Evolutionary conservation across 768 basidiomycete genomes (phyloP), one percentile per base, ranked within the genome.

Genomic region (Leccinum truebloodii): DNA sequence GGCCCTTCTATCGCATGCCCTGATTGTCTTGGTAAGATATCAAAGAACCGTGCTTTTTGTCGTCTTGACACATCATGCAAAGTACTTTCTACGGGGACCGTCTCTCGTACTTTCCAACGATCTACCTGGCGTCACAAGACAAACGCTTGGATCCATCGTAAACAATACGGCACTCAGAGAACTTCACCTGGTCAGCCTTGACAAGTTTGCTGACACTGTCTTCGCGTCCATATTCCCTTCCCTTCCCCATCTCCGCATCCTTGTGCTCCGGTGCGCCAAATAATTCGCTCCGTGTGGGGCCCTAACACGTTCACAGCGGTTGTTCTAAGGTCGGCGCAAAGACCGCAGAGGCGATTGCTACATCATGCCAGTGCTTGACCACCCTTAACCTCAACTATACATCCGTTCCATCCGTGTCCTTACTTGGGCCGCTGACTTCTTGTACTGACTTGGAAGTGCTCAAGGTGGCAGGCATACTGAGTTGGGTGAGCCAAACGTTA

Each of bases 321-420:
- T 88, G 86, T 67, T 76, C 80, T 10, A 84, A 83, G 67, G 87
- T 83, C 12, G 81, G 82, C 6, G 60, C 77, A 4, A 76, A 79
- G 63, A 83, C 86, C 1, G 73, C 80, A 37, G 72, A 77, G 13
- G 80, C 78, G 3, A 73, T 76, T 6, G 79, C 79, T 10, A 69
- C 71, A 35, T 69, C 68, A 10, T 86, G 86, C 63, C 74, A 66
- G 14, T 67, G 66, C 16, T 76, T 90, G 35, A 75, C 67, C 13
- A 69, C 74, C 1, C 66, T 87, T 52, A 89, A 90, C 63, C 69
- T 89, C 37, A 88, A 80, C 65, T 84, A 85, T 60, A 90, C 89
- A 2, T 76, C 82, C 3, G 79, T 80, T 5, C 71, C 82, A 2
- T 83, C 87, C 0, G 59, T 63, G 1, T 80, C 83, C 16, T 67